phyloP scores from a whole-genome alignment of 305 asterid genomes.

The Plantago rigida region DNA sequence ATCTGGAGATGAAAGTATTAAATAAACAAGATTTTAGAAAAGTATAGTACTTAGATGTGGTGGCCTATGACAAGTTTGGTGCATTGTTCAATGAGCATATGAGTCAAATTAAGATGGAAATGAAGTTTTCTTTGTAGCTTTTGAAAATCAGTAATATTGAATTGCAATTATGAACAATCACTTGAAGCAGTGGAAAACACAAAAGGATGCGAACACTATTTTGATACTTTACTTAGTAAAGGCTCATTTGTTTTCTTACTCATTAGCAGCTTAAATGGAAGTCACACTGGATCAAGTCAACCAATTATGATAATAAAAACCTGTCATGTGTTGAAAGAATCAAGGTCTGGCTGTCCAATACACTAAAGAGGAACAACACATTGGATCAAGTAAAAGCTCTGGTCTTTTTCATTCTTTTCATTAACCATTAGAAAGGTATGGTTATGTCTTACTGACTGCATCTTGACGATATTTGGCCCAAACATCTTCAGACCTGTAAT shows the following conservation, averaged over 20 bases:
- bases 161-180: too few species aligned
- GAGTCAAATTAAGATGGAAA: not conserved
- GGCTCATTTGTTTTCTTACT: too few species aligned
- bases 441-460: not conserved
- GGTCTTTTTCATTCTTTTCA: not conserved
- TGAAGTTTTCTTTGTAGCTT: not conserved
- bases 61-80: not conserved
- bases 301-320: not conserved
- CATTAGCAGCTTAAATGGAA: too few species aligned
- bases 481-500: not conserved
- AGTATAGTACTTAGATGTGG: not conserved
- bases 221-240: too few species aligned
- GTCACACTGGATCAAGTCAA: too few species aligned
- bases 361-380: not conserved
- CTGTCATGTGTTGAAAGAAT: not conserved
- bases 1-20: too few species aligned
- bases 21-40: not conserved
- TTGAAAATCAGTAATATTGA: too few species aligned
- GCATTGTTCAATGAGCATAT: not conserved
- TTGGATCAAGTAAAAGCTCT: not conserved
- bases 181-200: too few species aligned
- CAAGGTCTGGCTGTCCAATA: not conserved
- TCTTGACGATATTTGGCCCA: not conserved
- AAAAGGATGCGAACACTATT: too few species aligned
- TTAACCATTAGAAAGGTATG: not conserved